Evolutionary conservation across 2,329 filamentous ascomycete genomes (phyloP).

Genomic region (Aspergillus carbonarius): DNA sequence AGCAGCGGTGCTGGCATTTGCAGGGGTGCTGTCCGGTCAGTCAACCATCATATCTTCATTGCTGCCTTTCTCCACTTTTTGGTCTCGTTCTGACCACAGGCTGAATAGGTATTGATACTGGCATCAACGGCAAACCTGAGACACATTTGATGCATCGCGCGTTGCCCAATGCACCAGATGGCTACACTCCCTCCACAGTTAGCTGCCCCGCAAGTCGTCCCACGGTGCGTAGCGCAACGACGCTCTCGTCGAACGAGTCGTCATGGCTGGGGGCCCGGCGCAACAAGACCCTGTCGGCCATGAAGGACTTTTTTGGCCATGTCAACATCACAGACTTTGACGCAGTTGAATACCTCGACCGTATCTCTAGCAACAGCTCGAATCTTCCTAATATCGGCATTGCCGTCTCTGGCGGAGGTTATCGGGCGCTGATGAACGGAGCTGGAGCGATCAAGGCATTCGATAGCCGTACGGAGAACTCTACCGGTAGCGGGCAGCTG

Average conservation of each 20-base stretch:
- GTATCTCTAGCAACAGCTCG: constrained; percentile 54
- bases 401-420: constrained; percentile 80
- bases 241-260: constrained; percentile 68
- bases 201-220: constrained; percentile 69
- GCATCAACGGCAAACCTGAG: background rate
- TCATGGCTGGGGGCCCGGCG: constrained; percentile 72
- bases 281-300: constrained; percentile 68
- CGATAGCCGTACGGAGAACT: constrained; percentile 67
- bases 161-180: constrained; percentile 59
- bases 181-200: constrained; percentile 69
- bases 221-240: constrained; percentile 62
- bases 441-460: constrained; percentile 78
- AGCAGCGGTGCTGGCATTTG: constrained; percentile 14
- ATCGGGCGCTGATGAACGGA: constrained; percentile 78
- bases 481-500: constrained; percentile 64
- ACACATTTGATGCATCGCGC: constrained; percentile 37
- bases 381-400: constrained; percentile 69
- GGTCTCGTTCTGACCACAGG: background rate
- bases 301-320: constrained; percentile 70
- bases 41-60: background rate
- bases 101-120: background rate
- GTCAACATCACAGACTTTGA: constrained; percentile 77
- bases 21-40: constrained; percentile 18
- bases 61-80: background rate
- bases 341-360: constrained; percentile 68